Conservation (phyloP, 2,329 filamentous ascomycete species). For the Fusarium sp. region DNA sequence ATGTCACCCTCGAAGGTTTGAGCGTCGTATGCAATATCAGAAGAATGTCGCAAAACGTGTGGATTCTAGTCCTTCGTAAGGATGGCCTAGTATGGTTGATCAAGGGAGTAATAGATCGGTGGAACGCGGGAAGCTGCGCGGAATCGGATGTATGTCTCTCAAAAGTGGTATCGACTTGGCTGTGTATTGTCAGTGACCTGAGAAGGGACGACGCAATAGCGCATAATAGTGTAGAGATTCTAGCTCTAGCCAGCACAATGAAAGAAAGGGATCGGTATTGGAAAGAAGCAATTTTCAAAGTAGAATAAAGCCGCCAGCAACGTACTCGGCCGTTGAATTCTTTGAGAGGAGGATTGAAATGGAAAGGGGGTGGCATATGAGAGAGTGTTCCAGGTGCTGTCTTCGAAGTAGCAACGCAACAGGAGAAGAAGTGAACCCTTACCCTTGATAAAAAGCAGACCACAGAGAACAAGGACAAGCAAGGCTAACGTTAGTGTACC, state of each 20-base stretch:
- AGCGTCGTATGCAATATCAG: neutral
- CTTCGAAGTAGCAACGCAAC: slow-evolving; percentile 34
- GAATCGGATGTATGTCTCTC: slow-evolving; percentile 22
- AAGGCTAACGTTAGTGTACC: slow-evolving; percentile 33
- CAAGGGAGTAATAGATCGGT: slow-evolving; percentile 33
- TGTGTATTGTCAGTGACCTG: slow-evolving; percentile 33
- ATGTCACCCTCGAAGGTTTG: slow-evolving; percentile 14
- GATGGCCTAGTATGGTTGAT: slow-evolving; percentile 22
- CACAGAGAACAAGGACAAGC: slow-evolving; percentile 31
- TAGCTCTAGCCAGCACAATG: slow-evolving; percentile 16
- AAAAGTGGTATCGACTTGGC: slow-evolving; percentile 29
- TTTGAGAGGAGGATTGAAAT: slow-evolving; percentile 30
- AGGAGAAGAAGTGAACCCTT: slow-evolving; percentile 41
- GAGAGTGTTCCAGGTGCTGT: slow-evolving; percentile 34
- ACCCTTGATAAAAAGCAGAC: slow-evolving; percentile 43
- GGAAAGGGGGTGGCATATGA: slow-evolving; percentile 35
- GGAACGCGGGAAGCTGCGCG: slow-evolving; percentile 34
- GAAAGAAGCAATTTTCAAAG: slow-evolving; percentile 14
- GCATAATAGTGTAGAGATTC: slow-evolving; percentile 18
- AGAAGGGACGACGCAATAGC: slow-evolving; percentile 16
- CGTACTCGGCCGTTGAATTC: slow-evolving; percentile 33
- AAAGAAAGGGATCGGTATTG: slow-evolving; percentile 9
- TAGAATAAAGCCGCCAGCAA: slow-evolving; percentile 29
- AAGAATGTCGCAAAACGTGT: slow-evolving; percentile 19
- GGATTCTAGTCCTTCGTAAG: slow-evolving; percentile 14